Evolutionary conservation across 768 basidiomycete species (phyloP), one percentile per base, ranked within the genome.

Genomic region (Leccinum subtestaceum): DNA sequence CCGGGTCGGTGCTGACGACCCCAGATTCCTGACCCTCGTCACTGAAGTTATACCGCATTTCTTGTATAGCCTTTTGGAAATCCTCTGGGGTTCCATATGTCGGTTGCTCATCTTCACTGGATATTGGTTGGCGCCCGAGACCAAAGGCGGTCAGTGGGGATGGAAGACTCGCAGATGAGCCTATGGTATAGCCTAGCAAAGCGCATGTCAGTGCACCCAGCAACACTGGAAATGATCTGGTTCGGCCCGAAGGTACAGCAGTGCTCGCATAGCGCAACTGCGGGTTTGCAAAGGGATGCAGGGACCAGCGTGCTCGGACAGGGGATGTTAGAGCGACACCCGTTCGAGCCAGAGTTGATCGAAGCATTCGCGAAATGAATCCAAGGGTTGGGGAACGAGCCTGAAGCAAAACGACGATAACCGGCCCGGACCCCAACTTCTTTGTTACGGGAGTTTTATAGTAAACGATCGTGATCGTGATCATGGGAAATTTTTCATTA

Each of bases 61-160:
- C 85, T 48, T 68, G 64, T 38, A 88, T 81, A 1, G 85, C 86
- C 4, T 70, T 64, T 49, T 75, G 61, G 60, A 86, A 84, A 54
- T 88, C 88, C 19, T 75, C 64, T 1, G 76, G 73, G 9, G 82
- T 74, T 12, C 84, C 87, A 62, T 83, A 87, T 15, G 64, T 65
- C 5, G 73, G 71, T 51, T 74, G 36, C 13, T 53, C 55, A 6
- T 60, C 62, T 19, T 32, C 50, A 7, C 45, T 13, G 34, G 56
- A 29, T 46, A 27, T 21, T 45, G 45, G 56, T 7, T 2, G 51
- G n/a, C 29, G 55, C 38, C 45, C 23, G 21, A 49, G 27, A 49
- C 48, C 48, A 17, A 67, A 48, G 45, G 51, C 40, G 17, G 32
- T 48, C 1, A 62, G 23, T 4, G 53, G 58, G 12, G 60, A 63